Evolutionary conservation across 202 grass and related monocot genomes (phyloP).

Genomic region (Cymbopogon flexuosus): DNA sequence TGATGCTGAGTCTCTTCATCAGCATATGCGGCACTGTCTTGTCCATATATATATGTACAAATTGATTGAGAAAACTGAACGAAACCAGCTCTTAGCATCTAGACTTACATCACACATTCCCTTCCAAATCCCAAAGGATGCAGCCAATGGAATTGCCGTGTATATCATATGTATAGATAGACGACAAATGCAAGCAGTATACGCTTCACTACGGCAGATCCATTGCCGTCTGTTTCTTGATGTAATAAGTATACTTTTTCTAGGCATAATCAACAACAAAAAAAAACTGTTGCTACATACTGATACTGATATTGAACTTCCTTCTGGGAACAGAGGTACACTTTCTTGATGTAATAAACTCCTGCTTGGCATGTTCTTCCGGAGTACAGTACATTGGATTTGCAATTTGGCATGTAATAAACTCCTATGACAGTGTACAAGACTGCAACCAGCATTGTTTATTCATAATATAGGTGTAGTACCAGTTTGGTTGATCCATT

Average conservation of each 20-base stretch:
- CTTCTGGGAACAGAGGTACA: neutral
- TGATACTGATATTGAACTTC: neutral
- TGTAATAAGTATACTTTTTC: neutral
- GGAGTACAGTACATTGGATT: neutral
- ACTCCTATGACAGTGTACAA: no score
- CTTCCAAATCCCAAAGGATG: neutral
- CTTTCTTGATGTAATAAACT: neutral
- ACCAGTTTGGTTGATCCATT: neutral
- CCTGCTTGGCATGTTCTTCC: neutral
- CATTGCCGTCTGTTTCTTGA: constrained; percentile 5
- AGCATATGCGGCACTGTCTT: neutral
- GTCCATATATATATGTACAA: neutral
- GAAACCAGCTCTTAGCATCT: neutral
- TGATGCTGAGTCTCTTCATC: neutral
- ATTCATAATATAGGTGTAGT: neutral
- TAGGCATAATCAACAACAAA: neutral
- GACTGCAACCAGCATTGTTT: neutral
- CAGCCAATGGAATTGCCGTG: neutral
- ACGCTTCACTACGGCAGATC: neutral
- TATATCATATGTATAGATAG: neutral
- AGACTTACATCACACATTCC: neutral
- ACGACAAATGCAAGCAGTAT: neutral
- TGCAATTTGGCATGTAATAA: neutral
- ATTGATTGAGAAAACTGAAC: constrained; percentile 2
- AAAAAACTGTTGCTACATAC: neutral